These are phyloP conservation scores for Wilcoxina mikolae DNA, from an alignment of 495 filamentous ascomycete species.

Conservation along the genomic window DNA sequence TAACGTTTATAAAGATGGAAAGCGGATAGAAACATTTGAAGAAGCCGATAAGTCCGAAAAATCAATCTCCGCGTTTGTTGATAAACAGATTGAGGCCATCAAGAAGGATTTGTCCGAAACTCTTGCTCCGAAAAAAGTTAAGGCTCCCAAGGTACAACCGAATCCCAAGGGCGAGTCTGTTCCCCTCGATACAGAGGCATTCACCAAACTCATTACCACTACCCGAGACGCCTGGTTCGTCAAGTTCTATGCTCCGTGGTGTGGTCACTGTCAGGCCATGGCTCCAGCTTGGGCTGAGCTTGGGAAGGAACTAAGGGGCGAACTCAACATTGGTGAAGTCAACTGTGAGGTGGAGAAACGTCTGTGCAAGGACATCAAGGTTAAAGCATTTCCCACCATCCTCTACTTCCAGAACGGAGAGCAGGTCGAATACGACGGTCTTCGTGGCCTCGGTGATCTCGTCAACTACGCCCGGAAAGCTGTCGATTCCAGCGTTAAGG, in stretches of 20 bases:
- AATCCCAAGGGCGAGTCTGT: conserved; percentile 63
- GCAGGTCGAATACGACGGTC: conserved; percentile 79
- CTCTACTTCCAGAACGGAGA: conserved; percentile 88
- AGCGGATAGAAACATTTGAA: conserved; percentile 48
- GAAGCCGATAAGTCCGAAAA: conserved; percentile 10
- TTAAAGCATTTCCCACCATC: conserved; percentile 72
- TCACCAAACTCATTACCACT: conserved; percentile 71
- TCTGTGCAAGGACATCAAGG: conserved; percentile 75
- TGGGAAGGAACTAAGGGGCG: conserved; percentile 72
- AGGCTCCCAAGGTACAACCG: conserved; percentile 39
- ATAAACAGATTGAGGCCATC: conserved; percentile 57
- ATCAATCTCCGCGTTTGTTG: conserved; percentile 49
- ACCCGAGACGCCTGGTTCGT: conserved; percentile 92
- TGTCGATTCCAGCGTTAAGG: conserved; percentile 55
- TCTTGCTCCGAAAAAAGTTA: conserved; percentile 3
- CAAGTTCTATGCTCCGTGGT: conserved; percentile 98
- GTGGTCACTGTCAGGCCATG: conserved; percentile 82
- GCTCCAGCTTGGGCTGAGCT: conserved; percentile 81
- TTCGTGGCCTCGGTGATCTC: conserved; percentile 84
- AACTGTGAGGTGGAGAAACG: conserved; percentile 76
- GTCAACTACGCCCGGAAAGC: conserved; percentile 76
- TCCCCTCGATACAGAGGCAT: conserved; percentile 65
- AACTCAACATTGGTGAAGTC: conserved; percentile 85
- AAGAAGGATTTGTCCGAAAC: conserved; percentile 37
- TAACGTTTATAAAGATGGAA: conserved; percentile 68